Conservation (phyloP, 78 protist species). For the Blattamonas nauphoetae region DNA sequence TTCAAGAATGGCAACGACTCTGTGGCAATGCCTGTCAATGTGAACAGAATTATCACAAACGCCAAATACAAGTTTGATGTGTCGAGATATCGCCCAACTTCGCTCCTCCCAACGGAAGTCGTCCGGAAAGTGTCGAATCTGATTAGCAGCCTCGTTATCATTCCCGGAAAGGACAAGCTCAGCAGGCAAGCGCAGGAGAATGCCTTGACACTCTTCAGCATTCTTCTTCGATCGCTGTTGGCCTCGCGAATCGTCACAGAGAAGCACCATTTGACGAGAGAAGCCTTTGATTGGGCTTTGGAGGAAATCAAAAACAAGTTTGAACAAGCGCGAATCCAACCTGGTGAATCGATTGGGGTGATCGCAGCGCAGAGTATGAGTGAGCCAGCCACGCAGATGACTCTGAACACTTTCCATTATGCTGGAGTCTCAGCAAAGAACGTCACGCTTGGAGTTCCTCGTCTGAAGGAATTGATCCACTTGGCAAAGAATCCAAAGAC, state of each 20-base stretch:
- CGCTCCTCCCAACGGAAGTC: constrained; percentile 51
- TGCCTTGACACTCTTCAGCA: constrained; percentile 61
- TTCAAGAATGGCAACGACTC: not conserved
- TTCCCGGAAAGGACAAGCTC: constrained; percentile 50
- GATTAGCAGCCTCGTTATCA: not conserved
- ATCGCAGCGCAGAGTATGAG: constrained; percentile 87
- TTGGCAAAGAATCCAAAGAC: constrained; percentile 75
- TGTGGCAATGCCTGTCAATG: constrained; percentile 63
- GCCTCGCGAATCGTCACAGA: not conserved
- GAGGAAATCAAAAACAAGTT: constrained; percentile 79
- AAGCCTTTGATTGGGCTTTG: constrained; percentile 82
- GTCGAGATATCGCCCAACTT: constrained; percentile 28
- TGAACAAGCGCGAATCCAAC: constrained; percentile 47
- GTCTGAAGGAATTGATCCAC: constrained; percentile 91
- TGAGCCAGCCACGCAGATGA: constrained; percentile 99
- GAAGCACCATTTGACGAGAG: constrained; percentile 54
- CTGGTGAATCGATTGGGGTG: constrained; percentile 73
- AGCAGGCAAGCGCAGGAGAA: constrained; percentile 55
- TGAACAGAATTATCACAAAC: constrained; percentile 67
- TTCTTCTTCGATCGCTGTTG: constrained; percentile 46
- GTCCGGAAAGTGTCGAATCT: constrained; percentile 36
- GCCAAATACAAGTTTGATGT: constrained; percentile 63
- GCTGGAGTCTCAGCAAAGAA: constrained; percentile 98
- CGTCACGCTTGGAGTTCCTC: constrained; percentile 77
- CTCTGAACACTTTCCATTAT: constrained; percentile 97